These are phyloP conservation scores for Aaosphaeria pasadenensis DNA, from an alignment of 2,329 filamentous ascomycete species.

Conservation along the genomic window DNA sequence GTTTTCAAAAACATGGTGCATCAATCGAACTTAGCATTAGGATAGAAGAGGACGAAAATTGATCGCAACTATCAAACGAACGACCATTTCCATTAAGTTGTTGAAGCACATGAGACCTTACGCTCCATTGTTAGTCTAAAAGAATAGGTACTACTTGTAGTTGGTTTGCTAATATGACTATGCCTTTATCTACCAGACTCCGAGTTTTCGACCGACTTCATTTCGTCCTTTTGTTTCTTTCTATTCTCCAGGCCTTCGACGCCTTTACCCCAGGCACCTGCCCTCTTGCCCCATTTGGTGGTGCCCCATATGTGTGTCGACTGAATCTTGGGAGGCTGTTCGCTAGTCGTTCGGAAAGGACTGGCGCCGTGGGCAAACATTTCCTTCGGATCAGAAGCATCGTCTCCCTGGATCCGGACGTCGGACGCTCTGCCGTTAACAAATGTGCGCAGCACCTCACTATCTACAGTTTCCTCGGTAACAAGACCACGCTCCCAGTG, in stretches of 20 bases:
- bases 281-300: constrained; percentile 52
- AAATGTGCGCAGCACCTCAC: not conserved
- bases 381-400: constrained; percentile 7
- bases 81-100: too few relatives aligned
- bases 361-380: constrained; percentile 31
- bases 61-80: too few relatives aligned
- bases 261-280: constrained; percentile 52
- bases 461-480: not conserved
- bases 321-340: constrained; percentile 50
- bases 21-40: too few relatives aligned
- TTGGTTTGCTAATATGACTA: too few relatives aligned
- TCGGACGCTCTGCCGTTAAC: not conserved
- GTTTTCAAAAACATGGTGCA: too few relatives aligned
- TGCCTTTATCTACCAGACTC: too few relatives aligned
- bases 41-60: too few relatives aligned
- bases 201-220: too few relatives aligned
- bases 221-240: constrained; percentile 25
- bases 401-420: constrained; percentile 3
- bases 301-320: constrained; percentile 56
- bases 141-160: too few relatives aligned
- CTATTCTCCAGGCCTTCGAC: constrained; percentile 45
- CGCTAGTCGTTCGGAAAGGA: constrained; percentile 44
- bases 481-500: constrained; percentile 58
- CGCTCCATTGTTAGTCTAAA: too few relatives aligned
- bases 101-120: too few relatives aligned